Evolutionary conservation across 495 filamentous ascomycete genomes (phyloP).

Genomic region (Talaromyces liani): DNA sequence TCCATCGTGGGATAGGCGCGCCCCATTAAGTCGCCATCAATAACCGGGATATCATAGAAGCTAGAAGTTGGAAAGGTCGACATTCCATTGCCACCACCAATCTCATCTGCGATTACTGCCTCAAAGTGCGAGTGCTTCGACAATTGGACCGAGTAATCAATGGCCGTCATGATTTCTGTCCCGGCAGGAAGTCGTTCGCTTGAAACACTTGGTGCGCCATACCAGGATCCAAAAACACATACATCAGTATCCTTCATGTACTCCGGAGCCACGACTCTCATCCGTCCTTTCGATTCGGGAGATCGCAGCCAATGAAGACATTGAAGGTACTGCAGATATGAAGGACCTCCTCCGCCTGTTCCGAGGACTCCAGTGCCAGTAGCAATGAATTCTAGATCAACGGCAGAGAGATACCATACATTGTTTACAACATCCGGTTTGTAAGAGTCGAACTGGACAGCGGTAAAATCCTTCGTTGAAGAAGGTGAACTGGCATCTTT

Average conservation of each 20-base stretch:
- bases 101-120: constrained; percentile 23
- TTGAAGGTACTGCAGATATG: constrained; percentile 16
- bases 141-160: constrained; percentile 20
- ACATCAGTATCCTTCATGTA: constrained; percentile 15
- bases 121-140: constrained; percentile 20
- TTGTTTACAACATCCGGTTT: constrained; percentile 40
- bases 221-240: constrained; percentile 18
- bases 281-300: constrained; percentile 10
- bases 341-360: constrained; percentile 19
- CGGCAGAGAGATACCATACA: constrained; percentile 18
- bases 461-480: constrained; percentile 5
- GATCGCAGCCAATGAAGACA: constrained; percentile 14
- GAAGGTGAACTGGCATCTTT: constrained; percentile 5
- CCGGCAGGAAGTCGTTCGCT: constrained; percentile 22
- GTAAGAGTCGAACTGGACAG: constrained; percentile 40
- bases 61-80: constrained; percentile 22
- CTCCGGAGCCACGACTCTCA: constrained; percentile 15
- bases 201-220: constrained; percentile 18
- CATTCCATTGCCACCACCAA: constrained; percentile 33
- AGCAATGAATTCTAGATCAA: constrained; percentile 21
- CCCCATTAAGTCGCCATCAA: constrained; percentile 35
- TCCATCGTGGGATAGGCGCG: constrained; percentile 24
- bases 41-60: constrained; percentile 22
- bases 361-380: constrained; percentile 18
- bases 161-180: constrained; percentile 21